Evolutionary conservation across 441 rosid genomes (phyloP).

Genomic region (Cnidoscolus chayamansa): DNA sequence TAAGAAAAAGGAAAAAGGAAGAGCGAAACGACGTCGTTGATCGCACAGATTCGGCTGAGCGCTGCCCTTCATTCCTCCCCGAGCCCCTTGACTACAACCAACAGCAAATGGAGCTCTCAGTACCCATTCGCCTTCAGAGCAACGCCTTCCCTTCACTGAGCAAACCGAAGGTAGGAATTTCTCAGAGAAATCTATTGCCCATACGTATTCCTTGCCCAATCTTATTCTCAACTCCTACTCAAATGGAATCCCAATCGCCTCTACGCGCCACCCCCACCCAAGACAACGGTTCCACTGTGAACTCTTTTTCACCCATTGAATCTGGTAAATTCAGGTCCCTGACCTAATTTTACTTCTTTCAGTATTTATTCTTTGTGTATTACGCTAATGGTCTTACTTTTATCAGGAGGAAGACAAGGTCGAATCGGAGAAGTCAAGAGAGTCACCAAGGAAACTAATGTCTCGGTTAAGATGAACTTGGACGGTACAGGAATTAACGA

Average conservation of each 20-base stretch:
- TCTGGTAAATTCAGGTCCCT: conserved; percentile 5
- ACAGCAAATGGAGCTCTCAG: conserved; percentile 12
- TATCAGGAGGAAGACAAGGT: conserved; percentile 22
- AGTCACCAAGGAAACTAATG: conserved; percentile 86
- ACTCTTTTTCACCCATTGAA: conserved; percentile 14
- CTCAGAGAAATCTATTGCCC: conserved; percentile 9
- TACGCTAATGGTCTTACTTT: neutral
- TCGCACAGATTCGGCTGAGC: too few species aligned
- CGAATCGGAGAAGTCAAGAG: conserved; percentile 82
- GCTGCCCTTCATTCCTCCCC: neutral
- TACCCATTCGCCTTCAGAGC: conserved; percentile 10
- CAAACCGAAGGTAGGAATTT: conserved; percentile 20
- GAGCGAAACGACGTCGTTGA: neutral
- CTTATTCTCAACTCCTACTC: conserved; percentile 19
- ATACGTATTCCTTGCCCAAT: neutral
- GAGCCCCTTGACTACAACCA: neutral
- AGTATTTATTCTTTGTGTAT: neutral
- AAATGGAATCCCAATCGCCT: conserved; percentile 33
- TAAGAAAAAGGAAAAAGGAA: too few species aligned
- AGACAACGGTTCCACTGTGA: conserved; percentile 33
- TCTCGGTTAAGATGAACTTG: conserved; percentile 65
- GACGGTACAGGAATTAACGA: conserved; percentile 81
- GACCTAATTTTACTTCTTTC: neutral
- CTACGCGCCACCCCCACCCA: conserved; percentile 31
- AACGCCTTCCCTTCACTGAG: conserved; percentile 5